phyloP scores from a whole-genome alignment of 1,284 basidiomycete genomes.

The Trichosporon coremiiforme region DNA sequence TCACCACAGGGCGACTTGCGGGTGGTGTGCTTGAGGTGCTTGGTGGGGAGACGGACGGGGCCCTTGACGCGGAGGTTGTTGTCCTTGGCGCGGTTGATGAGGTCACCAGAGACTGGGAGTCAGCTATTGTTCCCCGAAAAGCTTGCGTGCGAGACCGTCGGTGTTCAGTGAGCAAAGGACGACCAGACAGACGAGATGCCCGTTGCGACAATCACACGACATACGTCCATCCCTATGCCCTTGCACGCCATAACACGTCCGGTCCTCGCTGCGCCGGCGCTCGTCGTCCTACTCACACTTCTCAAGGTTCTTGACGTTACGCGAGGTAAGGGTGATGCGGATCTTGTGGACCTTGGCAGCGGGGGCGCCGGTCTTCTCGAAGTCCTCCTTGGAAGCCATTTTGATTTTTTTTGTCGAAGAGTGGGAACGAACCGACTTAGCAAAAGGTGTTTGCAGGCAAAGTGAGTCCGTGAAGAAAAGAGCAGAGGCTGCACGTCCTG shows the following conservation, averaged over 20 bases:
- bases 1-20: constrained; percentile 99
- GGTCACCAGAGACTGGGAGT: constrained; percentile 80
- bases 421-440: constrained; percentile 31
- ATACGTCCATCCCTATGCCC: too few relatives aligned
- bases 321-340: constrained; percentile 96
- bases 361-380: constrained; percentile 85
- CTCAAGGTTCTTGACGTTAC: constrained; percentile 98
- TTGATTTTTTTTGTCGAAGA: constrained; percentile 52
- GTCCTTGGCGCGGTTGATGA: constrained; percentile 99
- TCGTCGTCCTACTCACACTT: constrained; percentile 70
- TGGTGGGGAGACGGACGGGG: constrained; percentile 98
- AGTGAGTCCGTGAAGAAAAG: constrained; percentile 34
- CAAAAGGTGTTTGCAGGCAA: constrained; percentile 35
- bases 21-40: constrained; percentile 97
- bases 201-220: too few relatives aligned
- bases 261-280: not conserved
- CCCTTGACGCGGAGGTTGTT: constrained; percentile 99
- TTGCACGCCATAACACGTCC: not conserved
- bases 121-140: not conserved
- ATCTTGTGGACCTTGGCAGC: constrained; percentile 98
- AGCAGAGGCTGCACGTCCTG: not conserved
- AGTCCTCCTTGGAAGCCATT: constrained; percentile 98
- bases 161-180: not conserved
- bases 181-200: not conserved
- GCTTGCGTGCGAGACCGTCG: too few relatives aligned